phyloP scores from a whole-genome alignment of 208 protist genomes.

The Trypanosoma rangeli region DNA sequence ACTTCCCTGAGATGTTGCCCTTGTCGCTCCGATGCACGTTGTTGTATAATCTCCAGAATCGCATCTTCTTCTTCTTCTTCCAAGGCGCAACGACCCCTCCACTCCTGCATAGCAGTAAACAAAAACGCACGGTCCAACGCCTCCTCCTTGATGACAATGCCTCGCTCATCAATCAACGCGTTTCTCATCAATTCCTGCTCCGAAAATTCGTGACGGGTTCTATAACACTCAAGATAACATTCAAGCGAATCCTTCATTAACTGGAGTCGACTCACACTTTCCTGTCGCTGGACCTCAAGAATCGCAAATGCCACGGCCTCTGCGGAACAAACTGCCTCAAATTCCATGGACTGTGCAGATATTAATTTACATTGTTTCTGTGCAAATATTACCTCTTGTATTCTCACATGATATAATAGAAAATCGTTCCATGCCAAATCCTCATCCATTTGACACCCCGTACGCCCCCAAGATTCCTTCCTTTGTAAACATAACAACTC shows the following conservation, averaged over 20 bases:
- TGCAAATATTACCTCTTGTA: neutral
- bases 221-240: neutral
- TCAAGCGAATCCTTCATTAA: neutral
- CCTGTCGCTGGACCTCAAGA: neutral
- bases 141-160: neutral
- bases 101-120: neutral
- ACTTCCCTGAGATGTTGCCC: conserved; percentile 22
- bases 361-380: neutral
- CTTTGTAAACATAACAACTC: neutral
- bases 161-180: neutral
- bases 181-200: neutral
- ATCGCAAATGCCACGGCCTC: conserved; percentile 3
- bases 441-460: neutral
- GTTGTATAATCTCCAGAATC: conserved; percentile 26
- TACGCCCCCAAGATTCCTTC: neutral
- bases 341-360: neutral
- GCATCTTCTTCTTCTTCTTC: conserved; percentile 25
- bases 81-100: conserved; percentile 6
- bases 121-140: neutral
- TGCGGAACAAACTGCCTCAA: neutral
- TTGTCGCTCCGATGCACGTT: conserved; percentile 32
- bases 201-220: neutral
- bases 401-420: neutral
- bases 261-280: neutral
- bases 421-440: conserved; percentile 3